Base-by-base conservation (phyloP, 306 rosid genomes). In the Senna tora region DNA sequence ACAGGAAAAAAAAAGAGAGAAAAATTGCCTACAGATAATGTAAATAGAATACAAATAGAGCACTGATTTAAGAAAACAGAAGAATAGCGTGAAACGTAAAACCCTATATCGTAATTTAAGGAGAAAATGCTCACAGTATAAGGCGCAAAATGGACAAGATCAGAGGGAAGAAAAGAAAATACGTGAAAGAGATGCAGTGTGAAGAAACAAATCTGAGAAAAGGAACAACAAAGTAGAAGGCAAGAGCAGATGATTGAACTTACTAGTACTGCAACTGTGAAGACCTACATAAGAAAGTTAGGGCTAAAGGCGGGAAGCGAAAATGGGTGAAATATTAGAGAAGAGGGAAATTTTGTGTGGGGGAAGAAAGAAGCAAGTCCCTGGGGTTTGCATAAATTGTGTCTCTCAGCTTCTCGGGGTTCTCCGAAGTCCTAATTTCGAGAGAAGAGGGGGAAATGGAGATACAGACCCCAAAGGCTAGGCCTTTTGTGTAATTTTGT, bases 181-280 rank as follows among this genome's bases (percentile, higher is more conserved):
- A 30, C 30, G 10, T 10, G n/a, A 8, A 54, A 54, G 34, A 0
- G 16, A 2, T 1, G 5, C 0, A 56, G 17, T 6, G 5, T 20
- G 13, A 42, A 64, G 38, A 14, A 21, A 20, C 12, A 1, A 5
- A 19, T 21, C 51, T 5, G 0, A 11, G 47, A 41, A 38, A 12
- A 11, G 17, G 17, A 63, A 63, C n/a, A 1, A 10, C 32, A 10
- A 63, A 42, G 69, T 41, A 6, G 19, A 8, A 61, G 49, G 7
- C 8, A 16, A 0, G 25, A n/a, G 25, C 19, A 17, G 17, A 39
- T 1, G 16, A 61, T 5, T 19, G 15, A 70, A 65, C 80, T 80
- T 75, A 71, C 84, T 55, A 34, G 79, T 22, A 58, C 19, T 0
- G 50, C 42, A 25, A 25, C 30, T 60, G 51, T n/a, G 73, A 38